These are phyloP conservation scores for Exophiala sp. DNA, from an alignment of 2,329 filamentous ascomycete genomes.

Conservation along the genomic window DNA sequence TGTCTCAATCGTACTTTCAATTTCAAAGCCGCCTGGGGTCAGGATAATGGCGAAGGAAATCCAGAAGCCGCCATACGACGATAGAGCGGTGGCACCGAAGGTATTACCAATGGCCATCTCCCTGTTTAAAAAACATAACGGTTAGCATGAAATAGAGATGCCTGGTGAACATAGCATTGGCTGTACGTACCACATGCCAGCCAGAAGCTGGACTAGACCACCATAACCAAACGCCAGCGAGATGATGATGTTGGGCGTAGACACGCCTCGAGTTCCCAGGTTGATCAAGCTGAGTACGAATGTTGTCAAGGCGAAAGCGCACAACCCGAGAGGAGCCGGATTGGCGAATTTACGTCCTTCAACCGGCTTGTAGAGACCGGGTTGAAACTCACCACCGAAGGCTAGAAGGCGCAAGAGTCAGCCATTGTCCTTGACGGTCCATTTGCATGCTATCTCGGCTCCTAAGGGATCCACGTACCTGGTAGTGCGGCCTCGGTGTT, in stretches of 20 bases:
- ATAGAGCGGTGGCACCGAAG: conserved; percentile 73
- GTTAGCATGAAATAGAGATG: background rate
- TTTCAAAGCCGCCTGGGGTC: conserved; percentile 61
- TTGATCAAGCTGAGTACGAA: conserved; percentile 74
- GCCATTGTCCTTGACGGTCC: too few relatives aligned
- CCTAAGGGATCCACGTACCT: conserved; percentile 14
- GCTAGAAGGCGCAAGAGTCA: conserved; percentile 43
- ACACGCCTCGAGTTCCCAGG: conserved; percentile 57
- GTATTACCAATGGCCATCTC: conserved; percentile 86
- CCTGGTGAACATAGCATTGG: too few relatives aligned
- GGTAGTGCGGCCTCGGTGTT: conserved; percentile 30
- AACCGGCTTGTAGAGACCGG: conserved; percentile 60
- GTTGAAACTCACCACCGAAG: conserved; percentile 68
- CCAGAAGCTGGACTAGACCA: conserved; percentile 69
- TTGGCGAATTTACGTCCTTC: conserved; percentile 67
- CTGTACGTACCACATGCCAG: conserved; percentile 78
- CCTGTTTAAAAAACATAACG: conserved; percentile 43
- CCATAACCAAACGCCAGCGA: conserved; percentile 68
- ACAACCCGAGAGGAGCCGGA: conserved; percentile 69
- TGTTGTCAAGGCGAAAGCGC: conserved; percentile 74
- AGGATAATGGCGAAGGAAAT: conserved; percentile 66
- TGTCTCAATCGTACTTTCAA: conserved; percentile 44
- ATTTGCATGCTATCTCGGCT: too few relatives aligned
- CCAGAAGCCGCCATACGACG: conserved; percentile 82
- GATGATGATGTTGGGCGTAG: conserved; percentile 60